Evolutionary conservation across 768 basidiomycete genomes (phyloP).

Genomic region (Termitomyces eurrhizus): DNA sequence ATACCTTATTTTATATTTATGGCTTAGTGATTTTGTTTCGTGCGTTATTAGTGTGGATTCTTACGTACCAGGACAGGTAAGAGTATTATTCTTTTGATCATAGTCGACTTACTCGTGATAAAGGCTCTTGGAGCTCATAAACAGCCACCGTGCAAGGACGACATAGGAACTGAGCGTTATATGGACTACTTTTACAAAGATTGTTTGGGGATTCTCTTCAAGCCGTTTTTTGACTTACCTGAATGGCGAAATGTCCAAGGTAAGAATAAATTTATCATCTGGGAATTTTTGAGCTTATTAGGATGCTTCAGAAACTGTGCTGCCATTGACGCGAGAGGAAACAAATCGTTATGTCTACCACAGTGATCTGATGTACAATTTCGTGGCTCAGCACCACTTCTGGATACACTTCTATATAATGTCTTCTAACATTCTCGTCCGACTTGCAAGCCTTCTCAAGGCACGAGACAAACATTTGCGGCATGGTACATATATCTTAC

Average conservation of each 20-base stretch:
- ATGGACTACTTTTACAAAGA: conserved; percentile 92
- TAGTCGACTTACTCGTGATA: conserved; percentile 13
- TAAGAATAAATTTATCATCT: conserved; percentile 7
- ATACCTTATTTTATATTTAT: too few relatives aligned
- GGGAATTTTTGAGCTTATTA: not conserved
- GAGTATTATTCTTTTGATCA: not conserved
- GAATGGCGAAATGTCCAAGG: conserved; percentile 48
- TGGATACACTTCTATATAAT: too few relatives aligned
- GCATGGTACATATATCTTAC: conserved; percentile 86
- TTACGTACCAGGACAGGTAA: conserved; percentile 26
- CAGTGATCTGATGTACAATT: too few relatives aligned
- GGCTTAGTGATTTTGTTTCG: too few relatives aligned
- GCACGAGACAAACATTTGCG: conserved; percentile 89
- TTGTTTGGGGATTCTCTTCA: conserved; percentile 71
- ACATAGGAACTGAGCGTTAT: conserved; percentile 84
- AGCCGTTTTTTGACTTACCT: conserved; percentile 71
- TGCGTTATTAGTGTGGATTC: too few relatives aligned
- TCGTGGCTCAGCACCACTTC: too few relatives aligned
- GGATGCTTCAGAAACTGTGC: conserved; percentile 39
- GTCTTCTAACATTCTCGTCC: conserved; percentile 65
- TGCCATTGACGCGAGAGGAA: conserved; percentile 65
- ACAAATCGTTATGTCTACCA: conserved; percentile 85
- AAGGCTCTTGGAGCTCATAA: conserved; percentile 39
- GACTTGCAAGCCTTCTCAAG: conserved; percentile 73
- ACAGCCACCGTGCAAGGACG: conserved; percentile 62